Evolutionary conservation across 1,139 yeast genomes (phyloP).

Genomic region (Magnusiomyces starmeri): DNA sequence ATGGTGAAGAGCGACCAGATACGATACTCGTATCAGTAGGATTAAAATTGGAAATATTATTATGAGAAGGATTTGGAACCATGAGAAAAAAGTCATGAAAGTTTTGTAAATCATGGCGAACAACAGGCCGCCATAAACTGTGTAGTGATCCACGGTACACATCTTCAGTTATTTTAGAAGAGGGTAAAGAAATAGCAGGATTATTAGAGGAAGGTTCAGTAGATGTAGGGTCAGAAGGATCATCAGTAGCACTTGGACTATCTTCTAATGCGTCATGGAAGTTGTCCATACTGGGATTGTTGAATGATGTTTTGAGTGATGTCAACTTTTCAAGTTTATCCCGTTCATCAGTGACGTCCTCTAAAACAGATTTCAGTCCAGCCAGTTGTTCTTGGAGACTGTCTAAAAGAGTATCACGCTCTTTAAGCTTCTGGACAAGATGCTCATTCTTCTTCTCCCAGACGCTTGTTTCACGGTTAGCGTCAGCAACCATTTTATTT

Average conservation of each 20-base stretch:
- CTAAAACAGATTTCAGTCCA: constrained; percentile 56
- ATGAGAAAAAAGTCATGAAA: constrained; percentile 15
- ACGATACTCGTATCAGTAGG: constrained; percentile 12
- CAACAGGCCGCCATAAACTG: constrained; percentile 18
- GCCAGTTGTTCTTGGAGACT: constrained; percentile 61
- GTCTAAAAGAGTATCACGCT: constrained; percentile 62
- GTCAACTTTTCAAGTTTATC: not conserved
- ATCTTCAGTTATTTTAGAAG: not conserved
- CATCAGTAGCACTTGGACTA: not conserved
- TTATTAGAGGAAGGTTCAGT: not conserved
- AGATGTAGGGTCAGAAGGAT: not conserved
- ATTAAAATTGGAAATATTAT: not conserved
- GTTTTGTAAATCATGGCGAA: constrained; percentile 20
- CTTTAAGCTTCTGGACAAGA: constrained; percentile 58
- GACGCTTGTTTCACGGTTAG: constrained; percentile 40
- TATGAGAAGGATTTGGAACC: constrained; percentile 5
- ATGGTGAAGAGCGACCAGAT: constrained; percentile 20
- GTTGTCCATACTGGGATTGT: not conserved
- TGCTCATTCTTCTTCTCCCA: constrained; percentile 41
- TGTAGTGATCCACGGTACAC: constrained; percentile 7
- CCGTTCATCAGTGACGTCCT: constrained; percentile 28
- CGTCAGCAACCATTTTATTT: constrained; percentile 62
- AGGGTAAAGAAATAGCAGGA: not conserved
- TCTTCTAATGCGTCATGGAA: not conserved
- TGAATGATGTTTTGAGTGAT: not conserved